Percentiles rank a stretch among this genome's conserved stretches.
Evolutionary conservation across 495 filamentous ascomycete genomes (phyloP).

Genomic region (Penicillium angulare): DNA sequence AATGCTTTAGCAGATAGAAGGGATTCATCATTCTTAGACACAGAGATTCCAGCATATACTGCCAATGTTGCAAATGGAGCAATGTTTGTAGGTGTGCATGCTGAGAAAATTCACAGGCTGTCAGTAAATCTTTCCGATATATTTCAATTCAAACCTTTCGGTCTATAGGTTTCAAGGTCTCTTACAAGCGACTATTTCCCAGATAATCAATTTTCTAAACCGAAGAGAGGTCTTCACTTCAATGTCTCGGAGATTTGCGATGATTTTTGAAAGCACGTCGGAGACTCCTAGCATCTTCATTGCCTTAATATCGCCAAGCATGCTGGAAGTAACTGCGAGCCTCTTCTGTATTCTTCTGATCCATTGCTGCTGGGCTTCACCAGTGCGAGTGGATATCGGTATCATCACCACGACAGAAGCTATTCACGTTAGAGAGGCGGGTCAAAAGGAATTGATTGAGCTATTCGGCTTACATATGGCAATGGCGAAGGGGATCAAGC

Average conservation of each 20-base stretch:
- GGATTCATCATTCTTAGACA: constrained; percentile 31
- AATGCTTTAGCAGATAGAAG: constrained; percentile 41
- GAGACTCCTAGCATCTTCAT: constrained; percentile 44
- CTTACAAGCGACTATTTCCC: constrained; percentile 16
- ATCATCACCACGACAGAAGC: not conserved
- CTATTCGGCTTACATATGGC: not conserved
- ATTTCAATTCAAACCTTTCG: no score
- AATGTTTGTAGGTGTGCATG: constrained; percentile 5
- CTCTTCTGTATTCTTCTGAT: constrained; percentile 34
- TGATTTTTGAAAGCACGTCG: constrained; percentile 9
- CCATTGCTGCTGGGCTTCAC: constrained; percentile 31
- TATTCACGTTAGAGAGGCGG: not conserved
- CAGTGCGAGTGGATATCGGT: not conserved
- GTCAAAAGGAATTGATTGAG: no score
- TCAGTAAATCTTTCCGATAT: no score
- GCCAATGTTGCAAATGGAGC: constrained; percentile 43
- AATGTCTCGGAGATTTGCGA: constrained; percentile 8
- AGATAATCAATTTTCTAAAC: constrained; percentile 14
- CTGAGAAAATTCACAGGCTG: not conserved
- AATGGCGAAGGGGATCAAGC: constrained; percentile 45
- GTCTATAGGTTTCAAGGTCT: no score
- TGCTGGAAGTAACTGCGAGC: constrained; percentile 28
- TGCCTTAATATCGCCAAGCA: constrained; percentile 41
- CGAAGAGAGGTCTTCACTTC: constrained; percentile 17
- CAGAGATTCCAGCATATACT: constrained; percentile 41